Base-by-base conservation (phyloP, 768 basidiomycete genomes). In the Suillus cothurnatus region DNA sequence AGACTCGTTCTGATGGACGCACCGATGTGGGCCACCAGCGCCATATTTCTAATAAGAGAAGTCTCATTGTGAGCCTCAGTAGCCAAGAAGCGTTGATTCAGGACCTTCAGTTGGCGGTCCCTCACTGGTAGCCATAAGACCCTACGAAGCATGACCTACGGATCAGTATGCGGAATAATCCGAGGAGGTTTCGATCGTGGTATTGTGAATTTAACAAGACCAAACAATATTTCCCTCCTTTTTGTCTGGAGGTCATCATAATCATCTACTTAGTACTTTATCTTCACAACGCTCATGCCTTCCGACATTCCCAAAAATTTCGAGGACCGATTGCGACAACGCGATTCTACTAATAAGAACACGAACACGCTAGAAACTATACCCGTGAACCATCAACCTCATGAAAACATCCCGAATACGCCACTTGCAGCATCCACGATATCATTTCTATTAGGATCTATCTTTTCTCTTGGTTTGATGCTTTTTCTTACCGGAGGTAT, bases 1-100 rank as follows among this genome's bases (percentile, higher is more conserved):
- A 63, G 57, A 17, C 36, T 15, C 19, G 39, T 12, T 41, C 26
- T 59, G 38, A 28, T 12, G 65, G 9, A 66, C 85, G 36, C 50
- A 92, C 93, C 93, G 59, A 95, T 94, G 73, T 95, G 93, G 50
- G 93, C 93, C n/a, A 94, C 91, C 3, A 95, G 82, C 19, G 93
- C 93, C 75, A 95, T 89, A 71, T 94, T 95, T 50, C 93, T 85
- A 43, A 88, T 76, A 55, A 81, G 74, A 5, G 77, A 76, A 3
- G 81, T 68, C 50, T 82, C 79, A 71, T 77, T 64, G 32, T 61
- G 68, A 38, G 69, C 64, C 8, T 61, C 67, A 23, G 76, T 73
- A 23, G 76, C 41, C 52, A 70, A 65, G 41, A 62, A 71, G 19
- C 77, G 76, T 31, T 41, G 39, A 41, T 41, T 31, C 11, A 14